A percentile compares a stretch with the other conserved stretches of the same genome.
Evolutionary conservation across 495 filamentous ascomycete genomes (phyloP).

Genomic region (Daldinia vernicosa): DNA sequence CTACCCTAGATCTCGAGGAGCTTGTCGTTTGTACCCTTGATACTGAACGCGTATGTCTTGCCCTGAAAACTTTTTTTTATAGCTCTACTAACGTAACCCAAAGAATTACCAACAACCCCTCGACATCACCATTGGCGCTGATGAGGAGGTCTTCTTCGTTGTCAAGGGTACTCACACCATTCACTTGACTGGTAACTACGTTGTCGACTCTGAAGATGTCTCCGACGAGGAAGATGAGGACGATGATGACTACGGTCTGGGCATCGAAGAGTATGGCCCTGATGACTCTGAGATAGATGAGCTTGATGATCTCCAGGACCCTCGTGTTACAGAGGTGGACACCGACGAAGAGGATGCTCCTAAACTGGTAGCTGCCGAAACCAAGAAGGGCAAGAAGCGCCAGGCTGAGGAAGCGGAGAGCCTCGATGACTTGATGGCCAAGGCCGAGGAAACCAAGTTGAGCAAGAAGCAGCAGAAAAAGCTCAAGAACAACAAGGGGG

Average conservation of each 20-base stretch:
- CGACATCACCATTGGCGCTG: conserved; percentile 85
- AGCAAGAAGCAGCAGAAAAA: conserved; percentile 99
- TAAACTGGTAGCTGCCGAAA: conserved; percentile 69
- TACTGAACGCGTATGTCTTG: conserved; percentile 64
- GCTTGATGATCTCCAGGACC: conserved; percentile 80
- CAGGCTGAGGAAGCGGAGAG: conserved; percentile 74
- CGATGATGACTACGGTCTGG: conserved; percentile 76
- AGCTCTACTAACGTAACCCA: conserved; percentile 44
- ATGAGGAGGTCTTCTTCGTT: conserved; percentile 89
- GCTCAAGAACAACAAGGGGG: conserved; percentile 96
- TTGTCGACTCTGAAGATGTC: conserved; percentile 64
- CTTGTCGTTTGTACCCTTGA: conserved; percentile 94
- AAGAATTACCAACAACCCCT: conserved; percentile 96
- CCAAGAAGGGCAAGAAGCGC: conserved; percentile 85
- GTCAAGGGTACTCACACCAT: conserved; percentile 89
- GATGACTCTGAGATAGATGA: conserved; percentile 80
- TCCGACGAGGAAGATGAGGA: conserved; percentile 71
- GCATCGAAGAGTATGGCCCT: conserved; percentile 65
- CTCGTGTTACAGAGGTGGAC: conserved; percentile 85
- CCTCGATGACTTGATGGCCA: conserved; percentile 81
- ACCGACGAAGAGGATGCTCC: conserved; percentile 84
- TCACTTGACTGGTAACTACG: conserved; percentile 94
- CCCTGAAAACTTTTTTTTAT: background rate
- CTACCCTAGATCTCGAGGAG: conserved; percentile 69
- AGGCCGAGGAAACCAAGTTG: conserved; percentile 66